Conservation (phyloP, 2,329 filamentous ascomycete genomes). For the Talaromyces sp. region DNA sequence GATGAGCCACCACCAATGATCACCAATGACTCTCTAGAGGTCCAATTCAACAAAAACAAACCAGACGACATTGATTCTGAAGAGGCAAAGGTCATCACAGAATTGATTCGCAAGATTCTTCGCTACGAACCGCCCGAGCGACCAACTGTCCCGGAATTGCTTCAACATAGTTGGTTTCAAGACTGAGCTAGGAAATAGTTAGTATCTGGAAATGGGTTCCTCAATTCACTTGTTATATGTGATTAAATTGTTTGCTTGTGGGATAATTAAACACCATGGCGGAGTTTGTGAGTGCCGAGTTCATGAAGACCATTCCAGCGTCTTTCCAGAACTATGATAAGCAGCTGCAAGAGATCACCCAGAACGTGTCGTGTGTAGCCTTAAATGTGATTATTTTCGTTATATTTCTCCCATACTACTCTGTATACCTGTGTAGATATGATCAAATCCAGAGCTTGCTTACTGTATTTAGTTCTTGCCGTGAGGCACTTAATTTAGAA, state of each 20-base stretch:
- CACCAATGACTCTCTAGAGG: not conserved
- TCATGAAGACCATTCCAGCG: slow-evolving; percentile 2
- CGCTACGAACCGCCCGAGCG: not conserved
- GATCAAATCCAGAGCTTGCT: slow-evolving; percentile 15
- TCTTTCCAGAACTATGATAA: slow-evolving; percentile 2
- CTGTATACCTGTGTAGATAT: slow-evolving; percentile 10
- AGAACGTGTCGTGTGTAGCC: slow-evolving; percentile 5
- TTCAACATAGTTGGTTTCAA: not conserved
- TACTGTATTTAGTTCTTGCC: too few species aligned
- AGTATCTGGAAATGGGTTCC: not conserved
- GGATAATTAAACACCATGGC: not conserved
- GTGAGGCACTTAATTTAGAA: too few species aligned
- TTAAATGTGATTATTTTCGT: not conserved
- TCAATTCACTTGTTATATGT: not conserved
- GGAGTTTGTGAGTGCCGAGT: not conserved
- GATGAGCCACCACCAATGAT: not conserved
- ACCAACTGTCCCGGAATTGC: not conserved
- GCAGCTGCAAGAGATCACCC: slow-evolving; percentile 6
- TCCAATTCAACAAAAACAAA: not conserved
- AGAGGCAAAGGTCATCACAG: not conserved
- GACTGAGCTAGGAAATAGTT: slow-evolving; percentile 1
- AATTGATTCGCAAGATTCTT: not conserved
- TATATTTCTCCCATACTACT: not conserved
- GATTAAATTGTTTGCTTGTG: not conserved
- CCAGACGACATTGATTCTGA: not conserved